A percentile compares a stretch with the other conserved stretches of the same genome.
Conservation (phyloP, 129 eudicot species). For the Heracleum sosnowskyi region DNA sequence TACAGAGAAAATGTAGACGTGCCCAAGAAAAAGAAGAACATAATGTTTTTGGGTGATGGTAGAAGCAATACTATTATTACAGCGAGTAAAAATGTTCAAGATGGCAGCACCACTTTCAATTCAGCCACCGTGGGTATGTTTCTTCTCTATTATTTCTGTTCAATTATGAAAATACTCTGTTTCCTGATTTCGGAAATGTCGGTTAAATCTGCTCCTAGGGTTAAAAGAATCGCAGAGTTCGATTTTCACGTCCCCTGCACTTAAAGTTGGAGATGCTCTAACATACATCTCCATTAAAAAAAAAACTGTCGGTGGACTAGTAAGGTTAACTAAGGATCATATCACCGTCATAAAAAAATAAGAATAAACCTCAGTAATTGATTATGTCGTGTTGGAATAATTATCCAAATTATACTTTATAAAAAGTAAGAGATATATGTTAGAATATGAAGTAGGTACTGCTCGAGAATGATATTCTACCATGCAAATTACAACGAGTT, state of each 20-base stretch:
- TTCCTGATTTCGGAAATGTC: background rate
- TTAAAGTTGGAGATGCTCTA: background rate
- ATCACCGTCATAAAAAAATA: background rate
- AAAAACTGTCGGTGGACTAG: background rate
- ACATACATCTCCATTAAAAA: background rate
- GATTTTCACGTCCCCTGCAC: background rate
- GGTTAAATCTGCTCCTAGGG: background rate
- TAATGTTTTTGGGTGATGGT: conserved; percentile 86
- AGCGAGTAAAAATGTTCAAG: conserved; percentile 54
- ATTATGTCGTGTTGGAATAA: background rate
- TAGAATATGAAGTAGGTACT: background rate
- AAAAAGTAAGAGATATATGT: background rate
- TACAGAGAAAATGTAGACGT: conserved; percentile 80
- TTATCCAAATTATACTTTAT: background rate
- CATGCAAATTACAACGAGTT: background rate
- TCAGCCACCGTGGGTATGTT: conserved; percentile 87
- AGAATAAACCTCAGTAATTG: background rate
- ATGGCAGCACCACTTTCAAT: conserved; percentile 82
- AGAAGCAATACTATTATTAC: conserved; percentile 66
- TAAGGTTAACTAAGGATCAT: background rate
- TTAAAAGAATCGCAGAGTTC: background rate
- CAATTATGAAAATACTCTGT: background rate
- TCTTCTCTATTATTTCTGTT: background rate
- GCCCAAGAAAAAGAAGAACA: conserved; percentile 43
- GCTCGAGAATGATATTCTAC: background rate